These are phyloP conservation scores for Inonotus obliquus DNA, from an alignment of 1,284 basidiomycete species.

Conservation along the genomic window DNA sequence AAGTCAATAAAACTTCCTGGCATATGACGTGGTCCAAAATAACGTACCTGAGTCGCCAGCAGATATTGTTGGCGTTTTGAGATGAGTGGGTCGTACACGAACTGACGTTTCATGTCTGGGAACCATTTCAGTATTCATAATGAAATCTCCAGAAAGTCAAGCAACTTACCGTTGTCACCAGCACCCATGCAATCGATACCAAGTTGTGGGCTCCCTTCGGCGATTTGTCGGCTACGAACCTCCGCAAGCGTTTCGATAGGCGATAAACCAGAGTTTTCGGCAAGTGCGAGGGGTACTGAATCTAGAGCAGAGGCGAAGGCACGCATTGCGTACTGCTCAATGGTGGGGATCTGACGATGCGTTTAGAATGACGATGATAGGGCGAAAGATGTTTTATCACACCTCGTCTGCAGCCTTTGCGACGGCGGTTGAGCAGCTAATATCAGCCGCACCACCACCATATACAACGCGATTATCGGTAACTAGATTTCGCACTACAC, in stretches of 20 bases:
- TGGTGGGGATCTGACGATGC: constrained; percentile 75
- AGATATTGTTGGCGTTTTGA: constrained; percentile 97
- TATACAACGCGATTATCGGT: constrained; percentile 97
- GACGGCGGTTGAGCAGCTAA: constrained; percentile 92
- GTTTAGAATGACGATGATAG: not conserved
- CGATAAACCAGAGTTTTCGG: constrained; percentile 95
- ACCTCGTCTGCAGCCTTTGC: constrained; percentile 92
- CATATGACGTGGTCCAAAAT: constrained; percentile 20
- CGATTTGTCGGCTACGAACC: constrained; percentile 92
- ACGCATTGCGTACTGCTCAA: constrained; percentile 99
- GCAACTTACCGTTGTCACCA: constrained; percentile 76
- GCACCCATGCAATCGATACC: constrained; percentile 92
- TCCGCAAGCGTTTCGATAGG: constrained; percentile 96
- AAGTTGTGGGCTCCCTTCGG: constrained; percentile 72
- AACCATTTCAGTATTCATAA: not conserved
- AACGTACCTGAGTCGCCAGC: constrained; percentile 87
- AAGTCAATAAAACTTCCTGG: constrained; percentile 3
- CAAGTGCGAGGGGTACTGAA: constrained; percentile 88
- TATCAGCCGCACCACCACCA: constrained; percentile 96
- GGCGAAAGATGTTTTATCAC: constrained; percentile 21
- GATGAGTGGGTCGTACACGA: constrained; percentile 95
- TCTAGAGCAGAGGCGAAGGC: constrained; percentile 95
- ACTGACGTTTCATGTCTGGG: constrained; percentile 95
- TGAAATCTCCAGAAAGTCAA: not conserved
- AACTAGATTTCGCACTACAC: constrained; percentile 93